Base-by-base conservation (phyloP, 805 yeast species). In the Dipodascopsis uninucleata region DNA sequence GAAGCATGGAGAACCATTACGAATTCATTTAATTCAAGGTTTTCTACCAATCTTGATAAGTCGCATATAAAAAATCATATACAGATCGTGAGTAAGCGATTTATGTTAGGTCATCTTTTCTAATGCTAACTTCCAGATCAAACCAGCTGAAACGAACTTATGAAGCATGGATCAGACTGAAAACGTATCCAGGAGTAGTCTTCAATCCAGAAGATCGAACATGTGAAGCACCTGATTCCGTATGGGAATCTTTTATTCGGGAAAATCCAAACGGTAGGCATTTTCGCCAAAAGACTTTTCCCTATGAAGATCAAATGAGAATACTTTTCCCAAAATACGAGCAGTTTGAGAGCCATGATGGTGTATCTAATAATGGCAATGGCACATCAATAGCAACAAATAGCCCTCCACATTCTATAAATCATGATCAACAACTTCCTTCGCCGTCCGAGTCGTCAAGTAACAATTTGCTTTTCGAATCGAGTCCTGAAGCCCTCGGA, bases 1-100 rank as follows among this genome's bases (percentile, higher is more conserved):
- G 46, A 39, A 25, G 53, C 45, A 21, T 48, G 53, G 53, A 40
- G 46, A 8, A 28, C 29, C 24, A 40, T 45, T 10, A 45, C 53
- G 7, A 23, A 31, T 14, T 28, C 45, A 21, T 45, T 48, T 21
- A 48, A 48, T 31, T 21, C 25, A 17, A 36, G 41, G 21, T 48
- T 45, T 25, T 17, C 3, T 5, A 45, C 49, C 3, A 40, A 26
- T 21, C 29, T 48, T 31, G 53, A 48, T 14, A 43, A 45, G 28
- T 42, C 49, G 21, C 50, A 48, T 31, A 21, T 48, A 4, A 48
- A 48, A 40, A 48, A 48, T 22, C 53, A 48, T 26, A 25, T 44
- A 12, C 53, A 48, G 25, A 36, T 45, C 12, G 49, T 48, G 26
- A 4, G 48, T 28, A 17, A 3, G 14, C 26, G 33, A 9, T 7